Conservation (phyloP, 1,284 basidiomycete genomes). For the Ganoderma meredithae region DNA sequence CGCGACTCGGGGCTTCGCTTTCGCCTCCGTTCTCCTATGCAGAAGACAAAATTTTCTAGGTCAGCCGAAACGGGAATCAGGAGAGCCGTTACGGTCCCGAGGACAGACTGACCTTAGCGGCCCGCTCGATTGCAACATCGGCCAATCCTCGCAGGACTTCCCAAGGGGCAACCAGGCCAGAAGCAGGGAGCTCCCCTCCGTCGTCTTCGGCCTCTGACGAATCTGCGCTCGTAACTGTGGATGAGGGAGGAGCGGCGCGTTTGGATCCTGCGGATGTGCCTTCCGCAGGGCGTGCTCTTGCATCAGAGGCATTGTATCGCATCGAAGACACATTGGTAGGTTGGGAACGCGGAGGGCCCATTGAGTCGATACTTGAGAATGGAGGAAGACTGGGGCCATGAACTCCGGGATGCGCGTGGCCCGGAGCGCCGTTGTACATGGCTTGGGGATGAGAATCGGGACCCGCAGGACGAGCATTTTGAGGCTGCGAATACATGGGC, state of each 20-base stretch:
- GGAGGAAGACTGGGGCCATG: slow-evolving; percentile 68
- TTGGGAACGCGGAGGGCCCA: slow-evolving; percentile 57
- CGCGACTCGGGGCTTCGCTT: slow-evolving; percentile 77
- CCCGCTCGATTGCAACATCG: slow-evolving; percentile 79
- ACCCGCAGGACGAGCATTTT: slow-evolving; percentile 37
- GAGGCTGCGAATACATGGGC: slow-evolving; percentile 36
- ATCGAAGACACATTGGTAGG: slow-evolving; percentile 61
- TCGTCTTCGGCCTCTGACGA: slow-evolving; percentile 81
- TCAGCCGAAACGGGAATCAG: slow-evolving; percentile 25
- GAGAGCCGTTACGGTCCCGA: slow-evolving; percentile 21
- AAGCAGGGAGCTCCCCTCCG: slow-evolving; percentile 79
- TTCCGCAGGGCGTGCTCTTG: slow-evolving; percentile 44
- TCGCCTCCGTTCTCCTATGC: slow-evolving; percentile 72
- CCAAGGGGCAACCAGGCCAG: slow-evolving; percentile 83
- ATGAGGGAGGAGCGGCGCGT: slow-evolving; percentile 63
- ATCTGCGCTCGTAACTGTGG: slow-evolving; percentile 75
- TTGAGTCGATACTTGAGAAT: slow-evolving; percentile 71
- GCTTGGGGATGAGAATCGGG: slow-evolving; percentile 36
- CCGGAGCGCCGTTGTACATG: slow-evolving; percentile 36
- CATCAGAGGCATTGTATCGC: slow-evolving; percentile 61
- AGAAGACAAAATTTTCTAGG: slow-evolving; percentile 8
- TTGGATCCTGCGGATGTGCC: slow-evolving; percentile 53
- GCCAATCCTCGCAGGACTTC: slow-evolving; percentile 82
- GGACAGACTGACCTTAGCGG: slow-evolving; percentile 66
- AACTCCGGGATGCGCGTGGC: slow-evolving; percentile 36